These are phyloP conservation scores for Thamnidium elegans DNA, from an alignment of 192 early-diverging fungal genomes.

Conservation along the genomic window DNA sequence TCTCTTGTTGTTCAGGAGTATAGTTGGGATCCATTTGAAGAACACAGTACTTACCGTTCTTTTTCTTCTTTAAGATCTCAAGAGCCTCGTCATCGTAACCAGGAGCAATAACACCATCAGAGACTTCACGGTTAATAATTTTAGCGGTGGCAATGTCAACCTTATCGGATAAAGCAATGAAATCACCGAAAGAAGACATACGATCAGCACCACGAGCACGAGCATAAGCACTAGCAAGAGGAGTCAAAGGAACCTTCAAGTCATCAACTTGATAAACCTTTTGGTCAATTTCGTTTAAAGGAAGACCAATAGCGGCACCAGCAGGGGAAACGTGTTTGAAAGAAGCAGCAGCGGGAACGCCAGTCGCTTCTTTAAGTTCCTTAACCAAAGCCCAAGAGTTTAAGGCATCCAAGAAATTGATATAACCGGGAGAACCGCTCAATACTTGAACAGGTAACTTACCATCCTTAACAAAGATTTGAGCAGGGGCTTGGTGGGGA, in stretches of 20 bases:
- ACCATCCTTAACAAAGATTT: slow-evolving; percentile 81
- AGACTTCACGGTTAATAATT: slow-evolving; percentile 95
- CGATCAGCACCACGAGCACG: slow-evolving; percentile 98
- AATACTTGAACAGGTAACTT: slow-evolving; percentile 86
- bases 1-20: slow-evolving; percentile 81
- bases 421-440: slow-evolving; percentile 94
- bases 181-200: slow-evolving; percentile 99
- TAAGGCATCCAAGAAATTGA: slow-evolving; percentile 96
- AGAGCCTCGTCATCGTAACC: slow-evolving; percentile 83
- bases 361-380: slow-evolving; percentile 83
- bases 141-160: slow-evolving; percentile 92
- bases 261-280: slow-evolving; percentile 92
- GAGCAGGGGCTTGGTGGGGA: slow-evolving; percentile 97
- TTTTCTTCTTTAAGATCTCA: slow-evolving; percentile 91
- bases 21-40: slow-evolving; percentile 91
- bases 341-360: slow-evolving; percentile 93
- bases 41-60: slow-evolving; percentile 95
- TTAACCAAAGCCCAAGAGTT: slow-evolving; percentile 98
- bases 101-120: slow-evolving; percentile 97
- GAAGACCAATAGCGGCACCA: slow-evolving; percentile 90
- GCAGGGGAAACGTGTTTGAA: slow-evolving; percentile 99
- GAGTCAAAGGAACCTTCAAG: slow-evolving; percentile 69
- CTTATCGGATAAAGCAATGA: slow-evolving; percentile 88
- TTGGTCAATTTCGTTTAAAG: slow-evolving; percentile 76
- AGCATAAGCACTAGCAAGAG: slow-evolving; percentile 91